Percentiles rank a stretch among this genome's conserved stretches.
These are phyloP conservation scores for Serendipita vermifera DNA, from an alignment of 768 basidiomycete genomes.

Conservation along the genomic window DNA sequence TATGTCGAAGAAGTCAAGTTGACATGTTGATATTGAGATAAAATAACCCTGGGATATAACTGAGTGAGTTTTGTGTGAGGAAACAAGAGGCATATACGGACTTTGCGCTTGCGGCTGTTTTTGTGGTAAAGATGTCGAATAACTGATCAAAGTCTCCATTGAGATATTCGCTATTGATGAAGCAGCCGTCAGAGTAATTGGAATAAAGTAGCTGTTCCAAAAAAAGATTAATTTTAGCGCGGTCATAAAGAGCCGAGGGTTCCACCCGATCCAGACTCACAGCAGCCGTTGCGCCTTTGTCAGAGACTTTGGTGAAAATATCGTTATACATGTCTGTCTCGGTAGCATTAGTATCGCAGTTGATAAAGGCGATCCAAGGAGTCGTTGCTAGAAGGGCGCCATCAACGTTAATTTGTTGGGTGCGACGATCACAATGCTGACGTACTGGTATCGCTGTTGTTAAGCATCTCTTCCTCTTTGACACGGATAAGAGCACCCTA, in stretches of 20 bases:
- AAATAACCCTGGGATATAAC: constrained; percentile 30
- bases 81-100: neutral
- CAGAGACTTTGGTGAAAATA: constrained; percentile 68
- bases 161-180: constrained; percentile 61
- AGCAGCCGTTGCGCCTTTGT: constrained; percentile 68
- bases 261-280: constrained; percentile 29
- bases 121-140: constrained; percentile 67
- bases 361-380: constrained; percentile 84
- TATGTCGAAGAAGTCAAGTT: constrained; percentile 43
- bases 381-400: constrained; percentile 40
- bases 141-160: constrained; percentile 53
- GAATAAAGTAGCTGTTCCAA: constrained; percentile 64
- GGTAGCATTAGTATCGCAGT: constrained; percentile 69
- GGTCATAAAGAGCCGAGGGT: constrained; percentile 1
- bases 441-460: constrained; percentile 30
- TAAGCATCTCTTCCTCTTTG: neutral
- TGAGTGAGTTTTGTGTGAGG: constrained; percentile 9
- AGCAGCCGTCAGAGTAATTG: constrained; percentile 51
- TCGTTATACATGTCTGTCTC: constrained; percentile 45
- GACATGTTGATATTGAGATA: constrained; percentile 39
- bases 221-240: too few species aligned
- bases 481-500: constrained; percentile 1
- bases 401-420: constrained; percentile 22
- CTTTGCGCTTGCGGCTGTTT: constrained; percentile 40
- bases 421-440: too few species aligned